Conservation (phyloP, 352 stramenopile species). For the Globisporangium heterothallicum region DNA sequence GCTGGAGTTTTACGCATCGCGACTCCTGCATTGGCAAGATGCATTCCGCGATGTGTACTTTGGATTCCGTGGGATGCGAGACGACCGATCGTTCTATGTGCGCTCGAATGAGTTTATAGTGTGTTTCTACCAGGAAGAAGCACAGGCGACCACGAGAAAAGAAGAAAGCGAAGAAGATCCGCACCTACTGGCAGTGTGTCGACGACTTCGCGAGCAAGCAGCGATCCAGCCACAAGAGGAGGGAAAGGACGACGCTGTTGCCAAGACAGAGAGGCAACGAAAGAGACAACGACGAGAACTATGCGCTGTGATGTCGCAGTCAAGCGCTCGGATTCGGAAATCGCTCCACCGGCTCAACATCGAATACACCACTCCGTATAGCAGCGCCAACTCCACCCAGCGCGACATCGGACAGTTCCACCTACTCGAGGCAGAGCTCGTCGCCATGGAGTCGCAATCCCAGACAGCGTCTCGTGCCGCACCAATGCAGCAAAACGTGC, state of each 20-base stretch:
- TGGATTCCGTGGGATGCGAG: conserved; percentile 28
- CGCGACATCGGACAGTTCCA: conserved; percentile 41
- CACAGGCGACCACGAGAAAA: neutral
- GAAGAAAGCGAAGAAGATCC: neutral
- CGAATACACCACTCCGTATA: conserved; percentile 51
- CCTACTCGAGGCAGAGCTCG: conserved; percentile 38
- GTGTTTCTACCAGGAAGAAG: conserved; percentile 39
- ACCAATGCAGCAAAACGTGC: conserved; percentile 29
- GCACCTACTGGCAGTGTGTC: conserved; percentile 31
- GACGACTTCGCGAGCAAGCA: conserved; percentile 15
- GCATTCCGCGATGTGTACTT: conserved; percentile 69
- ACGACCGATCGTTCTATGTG: conserved; percentile 39
- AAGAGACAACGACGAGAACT: conserved; percentile 15
- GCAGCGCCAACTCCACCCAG: conserved; percentile 30
- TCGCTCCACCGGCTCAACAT: conserved; percentile 58
- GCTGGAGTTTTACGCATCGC: conserved; percentile 50
- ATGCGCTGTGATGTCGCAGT: conserved; percentile 63
- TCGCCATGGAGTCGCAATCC: conserved; percentile 14
- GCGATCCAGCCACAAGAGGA: neutral
- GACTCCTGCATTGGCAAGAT: conserved; percentile 59
- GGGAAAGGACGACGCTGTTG: neutral
- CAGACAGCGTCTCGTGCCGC: conserved; percentile 3
- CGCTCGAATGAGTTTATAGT: conserved; percentile 56
- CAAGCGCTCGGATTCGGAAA: conserved; percentile 56
- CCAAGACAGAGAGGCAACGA: neutral